Percentiles rank a stretch among this genome's conserved stretches.
Conservation (phyloP, 1,284 basidiomycete genomes). For the Xerocomus nothofagi region DNA sequence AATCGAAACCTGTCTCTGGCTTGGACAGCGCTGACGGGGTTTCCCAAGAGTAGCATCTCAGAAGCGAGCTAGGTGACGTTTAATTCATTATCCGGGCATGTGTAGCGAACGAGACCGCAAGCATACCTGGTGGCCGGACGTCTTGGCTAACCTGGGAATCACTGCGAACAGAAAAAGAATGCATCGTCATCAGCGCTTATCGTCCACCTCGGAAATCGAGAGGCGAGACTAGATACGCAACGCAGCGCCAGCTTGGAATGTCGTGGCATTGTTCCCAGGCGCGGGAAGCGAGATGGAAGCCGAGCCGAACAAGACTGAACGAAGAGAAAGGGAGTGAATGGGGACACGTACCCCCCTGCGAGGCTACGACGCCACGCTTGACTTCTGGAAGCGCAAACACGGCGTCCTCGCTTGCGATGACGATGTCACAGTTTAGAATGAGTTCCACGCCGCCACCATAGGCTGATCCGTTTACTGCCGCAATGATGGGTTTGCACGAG, state of each 20-base stretch:
- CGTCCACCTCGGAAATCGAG: not conserved
- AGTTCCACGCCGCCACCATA: conserved; percentile 84
- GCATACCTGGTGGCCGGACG: conserved; percentile 67
- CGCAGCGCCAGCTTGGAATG: not conserved
- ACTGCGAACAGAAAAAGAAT: conserved; percentile 39
- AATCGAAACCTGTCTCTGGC: conserved; percentile 74
- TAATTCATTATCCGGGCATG: conserved; percentile 31
- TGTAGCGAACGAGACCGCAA: conserved; percentile 17
- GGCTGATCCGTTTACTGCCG: conserved; percentile 78
- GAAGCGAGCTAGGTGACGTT: conserved; percentile 57
- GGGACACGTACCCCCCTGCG: conserved; percentile 62
- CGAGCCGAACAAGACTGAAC: not conserved
- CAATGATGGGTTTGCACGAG: conserved; percentile 77
- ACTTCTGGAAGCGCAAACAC: conserved; percentile 82
- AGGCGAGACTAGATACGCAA: not conserved
- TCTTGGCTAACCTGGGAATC: conserved; percentile 62
- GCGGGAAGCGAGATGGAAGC: not conserved
- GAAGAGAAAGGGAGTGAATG: not conserved
- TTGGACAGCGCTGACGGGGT: conserved; percentile 63
- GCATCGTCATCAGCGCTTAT: conserved; percentile 14
- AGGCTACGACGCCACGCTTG: conserved; percentile 74
- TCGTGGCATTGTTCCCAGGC: not conserved
- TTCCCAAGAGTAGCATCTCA: conserved; percentile 76
- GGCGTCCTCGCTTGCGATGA: conserved; percentile 71
- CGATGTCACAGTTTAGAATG: conserved; percentile 79